Base-by-base conservation (phyloP, 1,284 basidiomycete species). In the Leccinum pallidistipes region DNA sequence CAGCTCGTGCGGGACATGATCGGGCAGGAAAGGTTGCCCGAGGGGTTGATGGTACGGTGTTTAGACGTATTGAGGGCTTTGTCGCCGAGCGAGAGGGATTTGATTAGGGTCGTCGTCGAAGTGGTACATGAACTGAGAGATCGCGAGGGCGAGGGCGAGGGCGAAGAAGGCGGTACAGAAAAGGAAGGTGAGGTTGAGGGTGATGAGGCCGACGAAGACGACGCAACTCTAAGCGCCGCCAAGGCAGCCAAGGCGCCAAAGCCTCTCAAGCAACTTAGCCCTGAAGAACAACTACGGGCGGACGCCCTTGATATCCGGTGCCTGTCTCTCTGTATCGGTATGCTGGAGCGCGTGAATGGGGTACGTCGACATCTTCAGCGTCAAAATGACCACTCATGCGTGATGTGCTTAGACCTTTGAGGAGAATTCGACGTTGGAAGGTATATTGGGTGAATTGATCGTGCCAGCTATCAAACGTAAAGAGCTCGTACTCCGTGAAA, bases 101-200 rank as follows among this genome's bases (percentile, higher is more conserved):
- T 98, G 55, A 95, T 98, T 72, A 88, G 94, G 2, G 87, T 99
- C 32, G 88, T 98, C 3, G 96, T 98, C 24, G 97, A 99, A 70
- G 88, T 97, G 24, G 89, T 98, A 3, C 91, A 95, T 57, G 92
- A 94, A 63, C 80, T 97, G 14, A 83, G 94, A 16, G 91, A 93
- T 68, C 79, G 1, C 82, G 84, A 21, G 81, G 82, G 14, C 47
- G 64, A 27, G 24, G 82, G 14, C 51, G 64, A 74, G 45, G 77
- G 71, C 21, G 55, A 54, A 5, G 60, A 73, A 40, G 77, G 70
- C 21, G 81, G 59, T 7, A 52, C 31, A 4, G 58, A 58, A 6
- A 59, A 75, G 31, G 68, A 69, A 11, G 76, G 73, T 0, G 69
- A 76, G 43, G 64, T 7, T 1, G 59, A 49, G 7, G 40, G 27